These are phyloP conservation scores for Pinus tabuliformis DNA, from an alignment of 75 land plant genomes.

Conservation along the genomic window DNA sequence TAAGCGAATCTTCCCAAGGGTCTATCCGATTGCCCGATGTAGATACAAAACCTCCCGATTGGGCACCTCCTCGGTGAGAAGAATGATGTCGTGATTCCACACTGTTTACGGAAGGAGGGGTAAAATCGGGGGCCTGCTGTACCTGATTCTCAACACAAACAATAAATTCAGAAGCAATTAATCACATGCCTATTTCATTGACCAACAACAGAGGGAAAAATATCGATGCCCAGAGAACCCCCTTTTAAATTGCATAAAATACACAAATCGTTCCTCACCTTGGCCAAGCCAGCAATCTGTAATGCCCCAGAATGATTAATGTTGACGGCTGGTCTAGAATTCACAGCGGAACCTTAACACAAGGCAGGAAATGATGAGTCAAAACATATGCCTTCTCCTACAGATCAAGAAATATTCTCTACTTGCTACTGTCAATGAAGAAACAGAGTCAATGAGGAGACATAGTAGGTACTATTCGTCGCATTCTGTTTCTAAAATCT, in stretches of 20 bases:
- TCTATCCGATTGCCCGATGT: slow-evolving; percentile 26
- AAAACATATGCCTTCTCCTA: neutral
- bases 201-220: too few species aligned
- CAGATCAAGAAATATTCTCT: neutral
- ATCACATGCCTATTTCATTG: neutral
- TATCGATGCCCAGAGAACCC: neutral
- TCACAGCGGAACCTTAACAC: neutral
- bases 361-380: neutral
- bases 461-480: neutral
- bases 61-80: slow-evolving; percentile 10
- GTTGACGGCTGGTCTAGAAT: neutral
- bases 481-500: neutral
- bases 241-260: neutral
- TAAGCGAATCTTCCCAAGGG: slow-evolving; percentile 47
- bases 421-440: neutral
- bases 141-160: slow-evolving; percentile 1
- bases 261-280: neutral
- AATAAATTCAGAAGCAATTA: neutral
- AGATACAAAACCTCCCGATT: neutral
- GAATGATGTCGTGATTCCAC: slow-evolving; percentile 7
- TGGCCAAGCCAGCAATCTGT: neutral
- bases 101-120: slow-evolving; percentile 2
- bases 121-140: slow-evolving; percentile 5
- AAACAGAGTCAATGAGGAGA: neutral
- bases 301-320: slow-evolving; percentile 1